These are phyloP conservation scores for Ustilago shanxiensis DNA, from an alignment of 1,284 basidiomycete species.

Conservation along the genomic window DNA sequence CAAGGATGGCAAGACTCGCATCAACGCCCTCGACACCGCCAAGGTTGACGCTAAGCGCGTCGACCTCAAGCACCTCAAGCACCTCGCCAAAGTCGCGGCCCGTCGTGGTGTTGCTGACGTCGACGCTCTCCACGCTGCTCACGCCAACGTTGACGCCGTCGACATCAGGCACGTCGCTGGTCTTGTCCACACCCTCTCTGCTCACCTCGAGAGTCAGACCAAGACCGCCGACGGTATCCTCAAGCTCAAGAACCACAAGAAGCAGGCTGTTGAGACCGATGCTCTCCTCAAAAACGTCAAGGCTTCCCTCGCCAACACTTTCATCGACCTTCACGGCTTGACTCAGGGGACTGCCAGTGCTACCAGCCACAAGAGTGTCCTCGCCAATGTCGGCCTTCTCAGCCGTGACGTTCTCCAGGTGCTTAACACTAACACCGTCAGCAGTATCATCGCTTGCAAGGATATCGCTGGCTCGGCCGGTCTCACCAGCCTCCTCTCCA, in stretches of 20 bases:
- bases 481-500: slow-evolving; percentile 11
- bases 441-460: background rate
- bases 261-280: slow-evolving; percentile 1
- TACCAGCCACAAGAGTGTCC: background rate
- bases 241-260: slow-evolving; percentile 22
- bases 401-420: background rate
- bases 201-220: slow-evolving; percentile 26
- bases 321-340: slow-evolving; percentile 12
- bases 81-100: slow-evolving; percentile 16
- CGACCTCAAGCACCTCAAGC: slow-evolving; percentile 22
- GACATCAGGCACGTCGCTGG: slow-evolving; percentile 36
- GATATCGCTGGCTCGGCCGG: slow-evolving; percentile 10
- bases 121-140: slow-evolving; percentile 1
- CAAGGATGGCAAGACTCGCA: slow-evolving; percentile 21
- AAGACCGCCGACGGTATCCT: slow-evolving; percentile 16
- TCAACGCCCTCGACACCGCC: slow-evolving; percentile 26
- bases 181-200: slow-evolving; percentile 36
- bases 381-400: background rate
- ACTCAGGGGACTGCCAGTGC: background rate
- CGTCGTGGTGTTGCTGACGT: slow-evolving; percentile 17
- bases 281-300: slow-evolving; percentile 16
- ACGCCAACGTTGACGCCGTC: slow-evolving; percentile 6
- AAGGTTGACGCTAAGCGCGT: slow-evolving; percentile 7
- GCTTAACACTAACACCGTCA: slow-evolving; percentile 6
- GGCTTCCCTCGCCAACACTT: slow-evolving; percentile 2